Base-by-base conservation (phyloP, 2,329 filamentous ascomycete genomes). In the Cryphonectria carpinicola region DNA sequence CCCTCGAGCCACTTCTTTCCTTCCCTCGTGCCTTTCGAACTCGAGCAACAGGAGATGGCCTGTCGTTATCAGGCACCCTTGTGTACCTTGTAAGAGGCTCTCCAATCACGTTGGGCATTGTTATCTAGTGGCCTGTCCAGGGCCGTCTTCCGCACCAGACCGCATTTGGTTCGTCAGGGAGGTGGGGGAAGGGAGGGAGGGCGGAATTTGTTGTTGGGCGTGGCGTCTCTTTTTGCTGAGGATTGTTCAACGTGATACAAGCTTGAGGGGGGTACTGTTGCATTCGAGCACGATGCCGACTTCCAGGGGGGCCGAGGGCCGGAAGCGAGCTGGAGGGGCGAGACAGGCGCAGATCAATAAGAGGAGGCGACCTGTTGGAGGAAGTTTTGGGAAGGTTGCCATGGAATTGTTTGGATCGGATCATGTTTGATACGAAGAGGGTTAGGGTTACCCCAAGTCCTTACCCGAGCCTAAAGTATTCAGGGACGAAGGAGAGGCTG, bases 111-210 rank as follows among this genome's bases (percentile, higher is more conserved):
- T 52, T 14, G 19, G 22, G 41, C 39, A 11, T 61, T n/a, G 66
- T 68, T 68, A 62, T 62, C 58, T 67, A 41, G 54, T 39, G 56
- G 66, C 58, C 39, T 66, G 19, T 32, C 56, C 28, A n/a, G 28
- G 25, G 1, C 22, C 25, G 19, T 35, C 41, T 22, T 39, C 22
- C 32, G 41, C 56, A 43, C 66, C 56, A 62, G 43, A 58, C 66
- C 58, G 43, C 25, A 68, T 68, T 28, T 17, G 63, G 43, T 35
- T 35, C 43, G 28, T 11, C 46, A 3, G 19, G 37, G 37, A 39
- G 37, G 37, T 39, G 37, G 10, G 37, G 11, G 19, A 5, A 8
- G 46, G 46, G 46, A 22, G 46, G 46, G 28, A 25, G 63, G 43
- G 61, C 61, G 37, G 22, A 41, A 62, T 64, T 25, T 63, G n/a